phyloP scores from a whole-genome alignment of 129 eudicot genomes.

The Erigeron canadensis region DNA sequence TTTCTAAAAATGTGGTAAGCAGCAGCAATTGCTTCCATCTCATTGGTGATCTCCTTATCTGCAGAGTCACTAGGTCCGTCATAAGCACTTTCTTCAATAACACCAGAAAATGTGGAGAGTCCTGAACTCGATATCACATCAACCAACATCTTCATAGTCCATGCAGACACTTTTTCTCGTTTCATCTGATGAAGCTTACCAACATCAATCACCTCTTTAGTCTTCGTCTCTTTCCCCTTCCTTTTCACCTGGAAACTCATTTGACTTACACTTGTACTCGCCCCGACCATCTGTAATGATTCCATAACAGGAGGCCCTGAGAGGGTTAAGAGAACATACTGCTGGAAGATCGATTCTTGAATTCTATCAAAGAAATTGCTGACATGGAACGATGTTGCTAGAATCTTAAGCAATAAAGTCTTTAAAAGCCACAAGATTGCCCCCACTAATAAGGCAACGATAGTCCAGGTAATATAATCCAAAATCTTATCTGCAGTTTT shows the following conservation, averaged over 20 bases:
- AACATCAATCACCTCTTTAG: slow-evolving; percentile 70
- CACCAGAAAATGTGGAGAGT: slow-evolving; percentile 63
- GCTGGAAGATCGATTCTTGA: slow-evolving; percentile 87
- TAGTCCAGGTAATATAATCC: slow-evolving; percentile 64
- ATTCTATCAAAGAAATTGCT: slow-evolving; percentile 87
- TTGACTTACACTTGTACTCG: slow-evolving; percentile 44
- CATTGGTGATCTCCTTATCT: slow-evolving; percentile 70
- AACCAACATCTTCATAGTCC: slow-evolving; percentile 87
- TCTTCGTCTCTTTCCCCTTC: slow-evolving; percentile 43
- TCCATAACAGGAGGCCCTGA: slow-evolving; percentile 82
- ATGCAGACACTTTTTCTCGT: slow-evolving; percentile 84
- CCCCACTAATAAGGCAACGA: slow-evolving; percentile 65
- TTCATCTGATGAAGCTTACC: slow-evolving; percentile 78
- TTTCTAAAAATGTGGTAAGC: slow-evolving; percentile 78
- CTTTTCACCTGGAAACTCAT: slow-evolving; percentile 48
- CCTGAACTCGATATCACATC: slow-evolving; percentile 73
- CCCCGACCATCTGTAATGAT: slow-evolving; percentile 36
- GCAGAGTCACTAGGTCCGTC: slow-evolving; percentile 53
- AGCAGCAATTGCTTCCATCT: slow-evolving; percentile 92
- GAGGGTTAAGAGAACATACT: slow-evolving; percentile 62
- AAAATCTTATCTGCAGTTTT: slow-evolving; percentile 33
- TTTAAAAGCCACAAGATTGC: slow-evolving; percentile 74
- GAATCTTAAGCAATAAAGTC: slow-evolving; percentile 65
- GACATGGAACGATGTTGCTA: slow-evolving; percentile 83
- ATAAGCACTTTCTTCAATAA: slow-evolving; percentile 60